Percentiles rank a stretch among this genome's conserved stretches.
Conservation (phyloP, 352 stramenopile genomes). For the Globisporangium spinosum region DNA sequence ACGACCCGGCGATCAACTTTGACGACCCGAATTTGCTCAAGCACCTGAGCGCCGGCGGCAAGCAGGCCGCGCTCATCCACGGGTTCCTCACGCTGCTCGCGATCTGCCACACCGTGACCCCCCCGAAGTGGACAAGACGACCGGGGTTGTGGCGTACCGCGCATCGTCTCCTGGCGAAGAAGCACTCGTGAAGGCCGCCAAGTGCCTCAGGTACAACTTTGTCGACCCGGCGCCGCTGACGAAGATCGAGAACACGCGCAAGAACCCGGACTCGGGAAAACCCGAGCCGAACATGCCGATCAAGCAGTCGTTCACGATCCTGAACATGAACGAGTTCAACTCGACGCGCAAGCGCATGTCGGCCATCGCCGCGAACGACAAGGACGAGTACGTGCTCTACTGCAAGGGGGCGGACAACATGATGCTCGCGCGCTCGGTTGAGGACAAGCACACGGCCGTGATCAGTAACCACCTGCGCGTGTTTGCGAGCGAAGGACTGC, state of each 20-base stretch:
- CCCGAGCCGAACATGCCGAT: conserved; percentile 7
- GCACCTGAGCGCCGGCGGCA: conserved; percentile 26
- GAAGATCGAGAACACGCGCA: conserved; percentile 48
- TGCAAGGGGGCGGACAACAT: conserved; percentile 87
- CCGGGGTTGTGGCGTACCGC: conserved; percentile 62
- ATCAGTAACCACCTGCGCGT: conserved; percentile 47
- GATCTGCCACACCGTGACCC: conserved; percentile 81
- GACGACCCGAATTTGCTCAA: conserved; percentile 61
- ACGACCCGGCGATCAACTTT: conserved; percentile 65
- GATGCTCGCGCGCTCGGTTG: conserved; percentile 57
- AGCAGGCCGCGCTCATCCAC: conserved; percentile 33
- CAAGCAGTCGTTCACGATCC: conserved; percentile 42
- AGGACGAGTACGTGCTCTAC: conserved; percentile 49
- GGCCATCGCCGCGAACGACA: conserved; percentile 82
- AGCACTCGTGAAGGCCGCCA: conserved; percentile 87
- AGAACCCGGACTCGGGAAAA: conserved; percentile 18
- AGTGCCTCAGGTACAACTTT: conserved; percentile 80
- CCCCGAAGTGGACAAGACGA: conserved; percentile 42
- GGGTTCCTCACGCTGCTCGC: conserved; percentile 70
- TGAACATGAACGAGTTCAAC: conserved; percentile 85
- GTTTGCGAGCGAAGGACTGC: conserved; percentile 75
- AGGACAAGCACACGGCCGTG: conserved; percentile 17
- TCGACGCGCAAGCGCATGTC: conserved; percentile 98
- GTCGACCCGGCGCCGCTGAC: conserved; percentile 52
- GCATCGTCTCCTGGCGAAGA: conserved; percentile 92